Percentiles rank a stretch among this genome's conserved stretches.
These are phyloP conservation scores for Cystofilobasidium bisporidii DNA, from an alignment of 768 basidiomycete genomes.

Conservation along the genomic window DNA sequence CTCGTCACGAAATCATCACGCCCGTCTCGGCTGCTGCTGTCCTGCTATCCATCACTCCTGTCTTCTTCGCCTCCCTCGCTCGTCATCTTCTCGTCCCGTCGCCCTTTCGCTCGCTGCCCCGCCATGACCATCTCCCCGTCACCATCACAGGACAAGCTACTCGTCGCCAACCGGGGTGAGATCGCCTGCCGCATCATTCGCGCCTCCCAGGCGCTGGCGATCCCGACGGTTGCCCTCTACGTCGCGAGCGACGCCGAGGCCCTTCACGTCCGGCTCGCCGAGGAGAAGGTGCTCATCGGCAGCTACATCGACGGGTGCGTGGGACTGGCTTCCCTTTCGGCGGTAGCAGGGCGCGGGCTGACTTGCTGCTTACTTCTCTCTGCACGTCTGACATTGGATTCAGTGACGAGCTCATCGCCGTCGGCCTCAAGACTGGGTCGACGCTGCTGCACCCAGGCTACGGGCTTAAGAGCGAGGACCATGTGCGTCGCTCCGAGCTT, in stretches of 20 bases:
- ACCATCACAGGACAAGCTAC: constrained; percentile 41
- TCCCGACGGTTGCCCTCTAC: constrained; percentile 54
- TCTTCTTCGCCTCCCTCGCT: no score
- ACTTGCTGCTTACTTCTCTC: background rate
- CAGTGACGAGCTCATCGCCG: constrained; percentile 41
- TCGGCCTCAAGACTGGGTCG: constrained; percentile 43
- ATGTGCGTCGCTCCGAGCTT: constrained; percentile 22
- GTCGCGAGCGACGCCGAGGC: constrained; percentile 52
- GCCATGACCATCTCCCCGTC: no score
- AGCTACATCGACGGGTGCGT: background rate
- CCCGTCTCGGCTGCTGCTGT: no score
- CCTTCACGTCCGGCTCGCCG: constrained; percentile 52
- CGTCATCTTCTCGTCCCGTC: no score
- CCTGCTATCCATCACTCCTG: no score
- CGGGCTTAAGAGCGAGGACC: constrained; percentile 59
- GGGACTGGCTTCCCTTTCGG: background rate
- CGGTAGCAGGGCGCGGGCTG: background rate
- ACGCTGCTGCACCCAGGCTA: constrained; percentile 58
- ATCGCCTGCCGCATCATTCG: constrained; percentile 58
- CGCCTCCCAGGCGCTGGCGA: constrained; percentile 48
- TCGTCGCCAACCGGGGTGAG: constrained; percentile 64
- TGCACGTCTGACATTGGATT: no score
- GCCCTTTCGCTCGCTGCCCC: no score
- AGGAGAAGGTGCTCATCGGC: constrained; percentile 42
- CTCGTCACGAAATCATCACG: no score